Percentiles rank a stretch among this genome's conserved stretches.
Evolutionary conservation across 2,329 filamentous ascomycete genomes (phyloP).

Genomic region (Lachnellula arida): DNA sequence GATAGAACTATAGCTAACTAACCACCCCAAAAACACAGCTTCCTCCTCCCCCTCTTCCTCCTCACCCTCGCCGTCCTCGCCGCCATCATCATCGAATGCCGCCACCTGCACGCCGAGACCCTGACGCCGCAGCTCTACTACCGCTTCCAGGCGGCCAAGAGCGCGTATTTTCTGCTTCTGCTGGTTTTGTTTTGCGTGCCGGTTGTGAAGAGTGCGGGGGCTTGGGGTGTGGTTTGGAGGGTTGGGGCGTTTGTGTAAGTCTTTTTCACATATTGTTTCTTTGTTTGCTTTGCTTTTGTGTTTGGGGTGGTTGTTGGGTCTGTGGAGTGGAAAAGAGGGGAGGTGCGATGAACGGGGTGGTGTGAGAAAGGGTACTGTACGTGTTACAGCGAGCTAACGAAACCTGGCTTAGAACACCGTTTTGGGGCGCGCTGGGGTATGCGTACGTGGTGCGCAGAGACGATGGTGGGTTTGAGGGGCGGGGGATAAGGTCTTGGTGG

Average conservation of each 20-base stretch:
- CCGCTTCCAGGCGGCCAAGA: not conserved
- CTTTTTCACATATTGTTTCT: not conserved
- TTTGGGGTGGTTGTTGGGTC: not conserved
- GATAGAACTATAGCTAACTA: no score
- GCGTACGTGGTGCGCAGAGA: not conserved
- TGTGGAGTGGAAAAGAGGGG: not conserved
- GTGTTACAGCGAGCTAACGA: no score
- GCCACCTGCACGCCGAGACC: not conserved
- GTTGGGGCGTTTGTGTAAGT: not conserved
- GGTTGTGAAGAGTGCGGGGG: not conserved
- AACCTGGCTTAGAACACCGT: not conserved
- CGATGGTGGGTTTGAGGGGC: not conserved
- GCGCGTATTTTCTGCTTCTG: not conserved
- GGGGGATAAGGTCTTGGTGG: not conserved
- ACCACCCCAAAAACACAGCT: not conserved
- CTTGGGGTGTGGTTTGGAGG: not conserved
- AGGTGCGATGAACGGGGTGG: not conserved
- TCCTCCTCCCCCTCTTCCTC: not conserved
- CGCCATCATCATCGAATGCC: not conserved
- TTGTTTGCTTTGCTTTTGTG: not conserved
- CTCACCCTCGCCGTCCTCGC: not conserved
- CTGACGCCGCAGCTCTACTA: not conserved
- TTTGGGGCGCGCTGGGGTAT: slow-evolving; percentile 3
- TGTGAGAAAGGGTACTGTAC: no score
- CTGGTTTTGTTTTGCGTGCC: not conserved